Evolutionary conservation across 805 yeast species (phyloP).

Genomic region (Ogataea allantospora): DNA sequence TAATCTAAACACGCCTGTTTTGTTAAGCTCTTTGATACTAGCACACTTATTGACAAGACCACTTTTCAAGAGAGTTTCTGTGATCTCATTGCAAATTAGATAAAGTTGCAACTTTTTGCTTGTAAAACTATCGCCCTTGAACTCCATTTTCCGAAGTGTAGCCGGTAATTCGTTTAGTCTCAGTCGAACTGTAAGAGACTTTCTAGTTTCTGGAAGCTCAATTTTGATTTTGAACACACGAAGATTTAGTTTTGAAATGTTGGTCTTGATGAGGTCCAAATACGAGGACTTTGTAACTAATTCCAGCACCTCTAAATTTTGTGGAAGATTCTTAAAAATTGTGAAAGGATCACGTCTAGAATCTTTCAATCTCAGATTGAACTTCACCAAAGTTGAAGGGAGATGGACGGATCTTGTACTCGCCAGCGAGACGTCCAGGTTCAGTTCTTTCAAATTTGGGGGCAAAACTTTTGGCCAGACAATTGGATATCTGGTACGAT

Average conservation of each 20-base stretch:
- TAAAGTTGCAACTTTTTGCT: not conserved
- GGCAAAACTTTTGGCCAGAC: not conserved
- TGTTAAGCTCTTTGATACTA: conserved; percentile 2
- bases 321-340: not conserved
- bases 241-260: conserved; percentile 1
- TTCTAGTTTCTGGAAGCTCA: not conserved
- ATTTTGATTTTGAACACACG: not conserved
- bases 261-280: conserved; percentile 1
- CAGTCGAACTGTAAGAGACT: not conserved
- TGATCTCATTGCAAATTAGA: conserved; percentile 3
- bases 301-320: not conserved
- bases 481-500: not conserved
- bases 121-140: not conserved
- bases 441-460: not conserved
- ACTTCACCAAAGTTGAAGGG: not conserved
- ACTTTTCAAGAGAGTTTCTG: not conserved
- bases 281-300: not conserved
- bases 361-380: not conserved
- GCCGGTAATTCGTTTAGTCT: not conserved
- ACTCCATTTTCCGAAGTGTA: not conserved
- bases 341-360: not conserved
- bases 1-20: conserved; percentile 3
- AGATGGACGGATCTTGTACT: not conserved
- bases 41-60: not conserved
- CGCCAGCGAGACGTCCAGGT: not conserved